Evolutionary conservation across 2,329 filamentous ascomycete species (phyloP), one percentile per base, ranked within the genome.

Genomic region (Juglanconis sp.): DNA sequence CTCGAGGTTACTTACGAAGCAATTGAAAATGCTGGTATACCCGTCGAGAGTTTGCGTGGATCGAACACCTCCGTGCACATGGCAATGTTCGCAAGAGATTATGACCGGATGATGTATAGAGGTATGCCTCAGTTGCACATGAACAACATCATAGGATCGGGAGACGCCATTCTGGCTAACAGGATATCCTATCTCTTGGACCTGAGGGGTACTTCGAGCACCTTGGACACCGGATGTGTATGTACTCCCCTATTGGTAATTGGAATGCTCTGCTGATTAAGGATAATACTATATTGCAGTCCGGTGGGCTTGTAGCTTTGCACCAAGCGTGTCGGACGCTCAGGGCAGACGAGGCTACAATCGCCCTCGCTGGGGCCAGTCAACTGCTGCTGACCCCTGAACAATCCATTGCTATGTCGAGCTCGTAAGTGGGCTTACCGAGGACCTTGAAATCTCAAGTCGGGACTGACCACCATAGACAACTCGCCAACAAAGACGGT

Each of bases 41-140:
- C 69, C 1, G 65, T 67, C 15, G 67, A 72, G 34, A 48, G 52
- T 10, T 53, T 74, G 10, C 59, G 64, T 3, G 72, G 72, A 2
- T 65, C 60, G 8, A 68, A 71, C n/a, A 68, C 71, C 1, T 70
- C 68, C 10, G 70, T 72, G 8, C 73, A 69, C 34, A 66, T 70
- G 2, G 72, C 70, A 5, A 68, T 65, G 8, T 40, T 44, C 9
- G 35, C 42, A 11, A 31, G 2, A 70, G 75, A 59, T 57, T 71
- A 24, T 62, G 42, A 49, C 32, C 31, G 31, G 15, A 49, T 48
- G 54, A 35, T 24, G 3, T 69, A 56, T 48, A 60, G 59, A 35
- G 65, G 66, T 48, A 32, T 60, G 9, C 44, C 62, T 3, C 49
- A 65, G 30, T 42, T 61, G 15, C 56, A 60, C n/a, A 63, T 53